phyloP scores from a whole-genome alignment of 805 yeast genomes.

The Schizosaccharomyces octosporus region DNA sequence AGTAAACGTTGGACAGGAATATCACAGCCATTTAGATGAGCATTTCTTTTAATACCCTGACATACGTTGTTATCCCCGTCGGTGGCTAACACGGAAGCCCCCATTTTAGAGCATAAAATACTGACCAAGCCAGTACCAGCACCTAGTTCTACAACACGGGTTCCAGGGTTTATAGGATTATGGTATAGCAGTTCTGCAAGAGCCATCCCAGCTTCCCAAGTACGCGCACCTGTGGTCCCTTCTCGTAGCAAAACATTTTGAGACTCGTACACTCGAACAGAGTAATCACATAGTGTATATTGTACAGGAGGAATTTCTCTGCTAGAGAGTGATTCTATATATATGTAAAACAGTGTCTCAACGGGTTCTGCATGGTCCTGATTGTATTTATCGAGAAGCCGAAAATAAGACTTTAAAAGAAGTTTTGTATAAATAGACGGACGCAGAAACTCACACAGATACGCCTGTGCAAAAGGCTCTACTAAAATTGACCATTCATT shows the following conservation, averaged over 20 bases:
- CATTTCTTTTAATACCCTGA: neutral
- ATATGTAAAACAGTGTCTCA: neutral
- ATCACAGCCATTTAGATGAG: neutral
- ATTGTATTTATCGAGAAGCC: neutral
- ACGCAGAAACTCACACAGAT: neutral
- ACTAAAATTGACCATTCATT: neutral
- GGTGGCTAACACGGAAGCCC: neutral
- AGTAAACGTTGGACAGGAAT: neutral
- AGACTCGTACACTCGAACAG: conserved; percentile 7
- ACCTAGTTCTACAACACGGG: conserved; percentile 42
- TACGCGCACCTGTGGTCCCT: conserved; percentile 68
- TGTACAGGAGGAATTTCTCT: neutral
- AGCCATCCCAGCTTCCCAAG: conserved; percentile 76
- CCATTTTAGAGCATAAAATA: conserved; percentile 13
- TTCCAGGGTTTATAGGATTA: neutral
- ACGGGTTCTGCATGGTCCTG: neutral
- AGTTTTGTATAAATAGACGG: neutral
- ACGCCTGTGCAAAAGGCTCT: neutral
- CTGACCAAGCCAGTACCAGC: conserved; percentile 74
- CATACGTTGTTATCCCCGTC: neutral
- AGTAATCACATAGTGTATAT: neutral
- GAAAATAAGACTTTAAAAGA: neutral
- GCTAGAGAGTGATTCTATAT: neutral
- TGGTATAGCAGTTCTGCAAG: conserved; percentile 27
- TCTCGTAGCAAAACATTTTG: conserved; percentile 9